Conservation (phyloP, 2,329 filamentous ascomycete genomes). For the Bretziella fagacearum region DNA sequence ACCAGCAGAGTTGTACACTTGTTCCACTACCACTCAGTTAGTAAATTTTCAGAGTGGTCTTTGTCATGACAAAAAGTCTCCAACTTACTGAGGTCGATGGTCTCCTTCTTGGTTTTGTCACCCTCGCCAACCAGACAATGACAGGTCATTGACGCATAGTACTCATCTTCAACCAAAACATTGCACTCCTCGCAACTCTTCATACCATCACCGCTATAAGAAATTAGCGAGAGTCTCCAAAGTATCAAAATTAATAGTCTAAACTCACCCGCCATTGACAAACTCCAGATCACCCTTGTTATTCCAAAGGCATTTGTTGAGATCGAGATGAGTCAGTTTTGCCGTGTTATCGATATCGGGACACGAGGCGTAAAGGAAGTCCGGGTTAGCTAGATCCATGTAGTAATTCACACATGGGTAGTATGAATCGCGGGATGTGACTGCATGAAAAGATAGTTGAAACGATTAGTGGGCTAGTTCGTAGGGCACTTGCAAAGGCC, state of each 20-base stretch:
- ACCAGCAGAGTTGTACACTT: slow-evolving; percentile 6
- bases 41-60: neutral
- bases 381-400: neutral
- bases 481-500: too few relatives aligned
- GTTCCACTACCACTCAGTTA: slow-evolving; percentile 4
- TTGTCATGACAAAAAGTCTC: neutral
- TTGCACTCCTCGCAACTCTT: neutral
- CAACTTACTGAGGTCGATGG: slow-evolving; percentile 2
- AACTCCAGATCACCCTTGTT: slow-evolving; percentile 2
- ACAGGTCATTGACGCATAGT: slow-evolving; percentile 1
- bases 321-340: neutral
- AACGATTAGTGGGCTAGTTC: too few relatives aligned
- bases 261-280: slow-evolving; percentile 1
- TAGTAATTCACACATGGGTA: slow-evolving; percentile 3
- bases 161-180: neutral
- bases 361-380: neutral
- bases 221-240: neutral
- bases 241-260: neutral
- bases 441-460: too few relatives aligned
- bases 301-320: slow-evolving; percentile 8
- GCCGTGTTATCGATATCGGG: slow-evolving; percentile 4
- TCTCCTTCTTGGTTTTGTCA: neutral
- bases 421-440: too few relatives aligned
- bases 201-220: neutral
- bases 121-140: neutral